Evolutionary conservation across 805 yeast species (phyloP).

Genomic region (Kazachstania kunashirensis): DNA sequence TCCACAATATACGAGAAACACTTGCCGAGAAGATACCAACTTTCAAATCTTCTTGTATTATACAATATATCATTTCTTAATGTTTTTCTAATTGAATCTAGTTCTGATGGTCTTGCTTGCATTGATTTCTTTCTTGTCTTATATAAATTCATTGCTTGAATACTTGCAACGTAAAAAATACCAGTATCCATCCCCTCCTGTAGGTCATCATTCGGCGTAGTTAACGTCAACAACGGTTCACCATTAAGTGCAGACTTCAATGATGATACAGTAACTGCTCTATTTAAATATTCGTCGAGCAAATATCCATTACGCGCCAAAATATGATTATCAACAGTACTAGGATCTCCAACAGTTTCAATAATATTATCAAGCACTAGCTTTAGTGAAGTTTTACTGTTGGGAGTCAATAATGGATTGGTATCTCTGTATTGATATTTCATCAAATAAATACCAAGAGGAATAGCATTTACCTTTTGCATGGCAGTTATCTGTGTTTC

Average conservation of each 20-base stretch:
- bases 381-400: conserved; percentile 60
- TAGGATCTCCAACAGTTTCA: conserved; percentile 63
- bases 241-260: conserved; percentile 49
- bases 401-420: conserved; percentile 49
- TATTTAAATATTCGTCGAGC: conserved; percentile 40
- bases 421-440: conserved; percentile 35
- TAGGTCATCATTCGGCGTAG: conserved; percentile 27
- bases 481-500: conserved; percentile 35
- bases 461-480: conserved; percentile 24
- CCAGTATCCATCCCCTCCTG: conserved; percentile 55
- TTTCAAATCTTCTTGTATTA: conserved; percentile 61
- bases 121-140: conserved; percentile 61
- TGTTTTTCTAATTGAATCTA: conserved; percentile 61
- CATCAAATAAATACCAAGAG: conserved; percentile 28
- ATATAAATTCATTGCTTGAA: conserved; percentile 27
- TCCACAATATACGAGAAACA: conserved; percentile 72
- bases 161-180: conserved; percentile 37
- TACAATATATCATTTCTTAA: conserved; percentile 58
- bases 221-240: conserved; percentile 23
- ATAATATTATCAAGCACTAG: conserved; percentile 59
- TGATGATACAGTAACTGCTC: conserved; percentile 35
- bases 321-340: conserved; percentile 31
- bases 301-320: conserved; percentile 38
- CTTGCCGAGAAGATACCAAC: conserved; percentile 79
- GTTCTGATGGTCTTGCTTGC: conserved; percentile 74